Base-by-base conservation (phyloP, 1,284 basidiomycete genomes). In the Hemileia vastatrix region DNA sequence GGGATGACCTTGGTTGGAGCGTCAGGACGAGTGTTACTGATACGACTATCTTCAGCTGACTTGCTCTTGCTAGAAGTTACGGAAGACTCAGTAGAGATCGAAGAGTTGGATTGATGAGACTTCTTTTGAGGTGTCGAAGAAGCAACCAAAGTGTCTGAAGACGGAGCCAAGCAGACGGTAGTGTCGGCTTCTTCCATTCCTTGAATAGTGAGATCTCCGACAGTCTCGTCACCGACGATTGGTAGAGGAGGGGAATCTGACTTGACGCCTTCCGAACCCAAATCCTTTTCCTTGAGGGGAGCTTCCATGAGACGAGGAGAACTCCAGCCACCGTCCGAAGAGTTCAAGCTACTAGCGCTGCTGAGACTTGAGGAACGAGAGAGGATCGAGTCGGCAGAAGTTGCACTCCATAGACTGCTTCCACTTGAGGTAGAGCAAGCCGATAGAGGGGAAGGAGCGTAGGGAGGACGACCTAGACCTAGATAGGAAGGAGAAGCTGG, bases 161-260 rank as follows among this genome's bases (percentile, higher is more conserved):
- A 15, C 27, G 27, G 27, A 27, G 27, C 27, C 27, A 27, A 27
- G 27, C 6, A 31, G 8, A 64, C 32, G 18, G 44, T 64, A 11
- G 11, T 61, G 43, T 63, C 61, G 15, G 61, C 44, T 32, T 21
- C 40, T n/a, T 65, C 54, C 2, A 45, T 27, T 6, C 63, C 61
- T 11, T 60, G 33, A 57, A 69, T 64, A 21, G 68, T 69, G 31
- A 33, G 24, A 47, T 69, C 69, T n/a, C 65, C 69, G 2, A 53
- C 63, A 0, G 62, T 61, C 1, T 65, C 63, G 32, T 66, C 63
- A 4, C 56, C 62, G 15, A 65, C 64, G 24, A 11, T 50, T 11
- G 48, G 48, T 24, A 50, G 48, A 24, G 48, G 48, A 50, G 48
- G n/a, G 13, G 48, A n/a, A 2, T 18, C 31, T 9, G 9, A 9